These are phyloP conservation scores for Solanum chilense DNA, from an alignment of 257 asterid genomes.

Conservation along the genomic window DNA sequence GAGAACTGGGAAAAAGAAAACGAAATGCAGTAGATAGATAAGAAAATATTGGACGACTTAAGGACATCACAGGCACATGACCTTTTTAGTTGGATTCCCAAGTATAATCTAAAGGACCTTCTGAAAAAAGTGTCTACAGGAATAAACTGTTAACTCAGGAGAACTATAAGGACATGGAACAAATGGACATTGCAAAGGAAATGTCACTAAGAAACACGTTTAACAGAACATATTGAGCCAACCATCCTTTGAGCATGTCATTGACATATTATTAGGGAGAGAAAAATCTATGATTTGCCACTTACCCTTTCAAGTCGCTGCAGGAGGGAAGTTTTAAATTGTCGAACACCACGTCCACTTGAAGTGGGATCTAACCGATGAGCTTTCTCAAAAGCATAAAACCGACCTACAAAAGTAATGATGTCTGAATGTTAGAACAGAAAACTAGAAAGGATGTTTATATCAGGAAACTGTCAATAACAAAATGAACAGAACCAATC, in stretches of 20 bases:
- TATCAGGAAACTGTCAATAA: background rate
- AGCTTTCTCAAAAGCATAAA: slow-evolving; percentile 97
- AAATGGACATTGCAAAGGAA: background rate
- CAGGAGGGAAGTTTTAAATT: slow-evolving; percentile 91
- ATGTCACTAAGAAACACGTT: background rate
- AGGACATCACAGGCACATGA: background rate
- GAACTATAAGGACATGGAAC: background rate
- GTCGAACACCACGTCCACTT: slow-evolving; percentile 98
- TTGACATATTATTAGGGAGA: background rate
- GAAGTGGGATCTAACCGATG: slow-evolving; percentile 93
- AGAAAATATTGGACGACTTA: background rate
- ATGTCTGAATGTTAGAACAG: background rate
- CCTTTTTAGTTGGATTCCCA: background rate
- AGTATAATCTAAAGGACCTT: background rate
- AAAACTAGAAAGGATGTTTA: background rate
- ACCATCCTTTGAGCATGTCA: background rate
- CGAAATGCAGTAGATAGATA: background rate
- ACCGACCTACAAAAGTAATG: slow-evolving; percentile 54
- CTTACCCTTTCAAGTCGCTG: slow-evolving; percentile 92
- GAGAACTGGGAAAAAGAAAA: background rate
- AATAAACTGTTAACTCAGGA: background rate
- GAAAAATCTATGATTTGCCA: background rate
- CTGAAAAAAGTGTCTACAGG: background rate
- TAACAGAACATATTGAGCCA: background rate
- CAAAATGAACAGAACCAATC: background rate